Evolutionary conservation across 2,329 filamentous ascomycete genomes (phyloP).

Genomic region (Alternaria dauci): DNA sequence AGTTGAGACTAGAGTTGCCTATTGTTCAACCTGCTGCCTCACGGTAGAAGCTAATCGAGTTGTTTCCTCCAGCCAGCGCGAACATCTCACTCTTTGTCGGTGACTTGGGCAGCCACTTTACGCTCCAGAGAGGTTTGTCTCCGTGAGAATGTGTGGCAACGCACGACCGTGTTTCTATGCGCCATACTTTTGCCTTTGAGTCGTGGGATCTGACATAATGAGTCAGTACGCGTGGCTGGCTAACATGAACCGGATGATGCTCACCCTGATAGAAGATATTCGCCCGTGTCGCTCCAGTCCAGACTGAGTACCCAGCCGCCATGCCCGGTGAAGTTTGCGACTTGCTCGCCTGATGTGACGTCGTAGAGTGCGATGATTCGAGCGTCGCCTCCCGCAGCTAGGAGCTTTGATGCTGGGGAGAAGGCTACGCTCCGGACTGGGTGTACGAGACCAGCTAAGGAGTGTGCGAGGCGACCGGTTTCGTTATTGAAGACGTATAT

Average conservation of each 20-base stretch:
- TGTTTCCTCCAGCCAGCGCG: slow-evolving; percentile 49
- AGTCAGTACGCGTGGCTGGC: background rate
- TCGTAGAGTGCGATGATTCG: slow-evolving; percentile 91
- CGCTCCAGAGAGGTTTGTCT: slow-evolving; percentile 57
- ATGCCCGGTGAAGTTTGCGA: slow-evolving; percentile 82
- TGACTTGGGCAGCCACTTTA: slow-evolving; percentile 51
- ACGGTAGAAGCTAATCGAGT: slow-evolving; percentile 50
- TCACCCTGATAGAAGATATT: slow-evolving; percentile 84
- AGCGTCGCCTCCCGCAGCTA: slow-evolving; percentile 91
- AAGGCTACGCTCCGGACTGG: slow-evolving; percentile 87
- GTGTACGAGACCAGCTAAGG: slow-evolving; percentile 84
- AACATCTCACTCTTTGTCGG: slow-evolving; percentile 52
- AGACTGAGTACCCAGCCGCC: slow-evolving; percentile 88
- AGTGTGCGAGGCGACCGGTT: slow-evolving; percentile 83
- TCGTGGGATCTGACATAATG: slow-evolving; percentile 72
- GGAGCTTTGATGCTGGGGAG: slow-evolving; percentile 81
- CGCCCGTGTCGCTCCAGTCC: slow-evolving; percentile 92
- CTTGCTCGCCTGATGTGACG: slow-evolving; percentile 88
- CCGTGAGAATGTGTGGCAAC: slow-evolving; percentile 95
- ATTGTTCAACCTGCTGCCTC: slow-evolving; percentile 50
- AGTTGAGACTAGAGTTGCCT: background rate
- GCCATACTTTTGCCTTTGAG: slow-evolving; percentile 96
- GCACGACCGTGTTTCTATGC: slow-evolving; percentile 80
- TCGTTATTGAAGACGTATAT: slow-evolving; percentile 97
- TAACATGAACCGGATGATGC: slow-evolving; percentile 23